These are phyloP conservation scores for Trametes sanguinea DNA, from an alignment of 768 basidiomycete genomes.

Conservation along the genomic window DNA sequence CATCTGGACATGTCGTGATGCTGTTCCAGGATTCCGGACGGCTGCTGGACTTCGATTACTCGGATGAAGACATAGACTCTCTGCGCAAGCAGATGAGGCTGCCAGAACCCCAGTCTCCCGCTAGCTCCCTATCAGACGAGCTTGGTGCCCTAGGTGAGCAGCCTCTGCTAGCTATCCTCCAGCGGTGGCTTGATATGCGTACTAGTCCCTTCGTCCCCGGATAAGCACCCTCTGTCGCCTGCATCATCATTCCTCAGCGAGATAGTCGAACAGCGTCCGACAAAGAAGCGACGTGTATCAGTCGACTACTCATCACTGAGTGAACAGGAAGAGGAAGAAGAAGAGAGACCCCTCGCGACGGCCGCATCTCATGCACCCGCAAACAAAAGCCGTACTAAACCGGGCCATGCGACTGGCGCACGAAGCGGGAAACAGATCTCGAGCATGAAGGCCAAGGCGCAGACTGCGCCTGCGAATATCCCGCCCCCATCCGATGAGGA, in stretches of 20 bases:
- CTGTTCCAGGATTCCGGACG: conserved; percentile 66
- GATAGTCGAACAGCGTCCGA: conserved; percentile 27
- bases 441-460: conserved; percentile 62
- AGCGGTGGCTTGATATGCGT: not conserved
- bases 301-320: conserved; percentile 33
- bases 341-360: conserved; percentile 28
- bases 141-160: conserved; percentile 55
- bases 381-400: conserved; percentile 13
- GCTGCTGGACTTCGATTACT: conserved; percentile 79
- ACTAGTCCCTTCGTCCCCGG: conserved; percentile 30
- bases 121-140: conserved; percentile 48
- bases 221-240: conserved; percentile 34
- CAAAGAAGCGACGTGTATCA: conserved; percentile 32
- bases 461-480: conserved; percentile 51
- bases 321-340: conserved; percentile 28
- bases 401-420: conserved; percentile 4
- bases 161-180: not conserved
- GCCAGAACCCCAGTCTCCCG: conserved; percentile 49
- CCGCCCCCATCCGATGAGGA: conserved; percentile 43
- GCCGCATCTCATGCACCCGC: not conserved
- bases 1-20: not conserved
- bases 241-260: conserved; percentile 36
- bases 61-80: conserved; percentile 67
- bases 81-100: conserved; percentile 70
- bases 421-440: conserved; percentile 57